Conservation (phyloP, 208 protist genomes). For the Phytomonas sp. region DNA sequence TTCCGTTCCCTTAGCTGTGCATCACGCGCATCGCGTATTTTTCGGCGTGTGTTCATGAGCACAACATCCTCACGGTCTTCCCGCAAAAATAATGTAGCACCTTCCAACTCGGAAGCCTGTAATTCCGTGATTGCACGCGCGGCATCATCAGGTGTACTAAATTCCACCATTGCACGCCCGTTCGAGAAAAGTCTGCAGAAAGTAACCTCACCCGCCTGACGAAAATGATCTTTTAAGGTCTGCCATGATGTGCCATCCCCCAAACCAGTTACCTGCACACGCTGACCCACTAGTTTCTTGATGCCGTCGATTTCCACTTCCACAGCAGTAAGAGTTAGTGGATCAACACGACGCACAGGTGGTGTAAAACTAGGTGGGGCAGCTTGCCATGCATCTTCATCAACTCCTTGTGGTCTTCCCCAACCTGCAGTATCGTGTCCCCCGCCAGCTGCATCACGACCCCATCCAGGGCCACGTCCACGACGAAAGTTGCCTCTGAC, state of each 20-base stretch:
- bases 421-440: constrained; percentile 16
- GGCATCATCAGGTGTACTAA: constrained; percentile 73
- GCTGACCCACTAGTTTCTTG: constrained; percentile 84
- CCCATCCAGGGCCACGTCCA: constrained; percentile 20
- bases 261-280: constrained; percentile 75
- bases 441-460: constrained; percentile 20
- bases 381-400: constrained; percentile 73
- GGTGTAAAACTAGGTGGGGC: constrained; percentile 78
- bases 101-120: constrained; percentile 79
- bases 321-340: constrained; percentile 79
- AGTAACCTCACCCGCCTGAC: constrained; percentile 70
- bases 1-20: constrained; percentile 71
- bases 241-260: constrained; percentile 84
- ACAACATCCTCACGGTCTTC: constrained; percentile 85
- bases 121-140: constrained; percentile 75
- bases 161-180: constrained; percentile 81
- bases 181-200: constrained; percentile 69
- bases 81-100: constrained; percentile 72
- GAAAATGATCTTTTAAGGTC: constrained; percentile 85
- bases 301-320: constrained; percentile 85
- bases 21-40: constrained; percentile 72
- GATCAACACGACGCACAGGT: constrained; percentile 79
- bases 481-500: constrained; percentile 27
- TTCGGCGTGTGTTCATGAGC: constrained; percentile 68
- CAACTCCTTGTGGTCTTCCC: constrained; percentile 50